phyloP scores from a whole-genome alignment of 768 basidiomycete genomes.

The Amylocystis lapponica region DNA sequence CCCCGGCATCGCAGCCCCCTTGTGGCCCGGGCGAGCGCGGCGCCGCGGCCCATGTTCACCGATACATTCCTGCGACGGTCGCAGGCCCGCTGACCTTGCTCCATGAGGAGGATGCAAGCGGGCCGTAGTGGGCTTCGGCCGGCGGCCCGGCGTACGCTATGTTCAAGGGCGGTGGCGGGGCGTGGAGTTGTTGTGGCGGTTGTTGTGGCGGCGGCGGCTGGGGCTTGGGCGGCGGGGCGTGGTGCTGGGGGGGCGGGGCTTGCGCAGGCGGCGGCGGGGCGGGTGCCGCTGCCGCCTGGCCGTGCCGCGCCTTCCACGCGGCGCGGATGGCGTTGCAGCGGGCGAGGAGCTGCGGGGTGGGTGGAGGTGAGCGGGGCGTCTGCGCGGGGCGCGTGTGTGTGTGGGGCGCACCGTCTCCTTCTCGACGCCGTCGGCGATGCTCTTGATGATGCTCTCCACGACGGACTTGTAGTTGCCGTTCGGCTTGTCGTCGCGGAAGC shows the following conservation, averaged over 20 bases:
- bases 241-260: constrained; percentile 16
- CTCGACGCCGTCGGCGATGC: constrained; percentile 92
- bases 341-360: constrained; percentile 51
- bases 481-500: constrained; percentile 92
- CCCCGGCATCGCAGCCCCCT: not conserved
- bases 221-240: constrained; percentile 17
- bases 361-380: constrained; percentile 8
- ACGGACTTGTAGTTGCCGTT: constrained; percentile 83
- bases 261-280: constrained; percentile 21
- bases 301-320: constrained; percentile 68
- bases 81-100: constrained; percentile 71
- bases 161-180: constrained; percentile 7
- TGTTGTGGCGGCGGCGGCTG: constrained; percentile 9
- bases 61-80: constrained; percentile 57
- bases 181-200: constrained; percentile 16
- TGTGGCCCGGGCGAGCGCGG: not conserved
- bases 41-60: constrained; percentile 32
- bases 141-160: constrained; percentile 15
- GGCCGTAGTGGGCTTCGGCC: constrained; percentile 55
- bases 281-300: constrained; percentile 23
- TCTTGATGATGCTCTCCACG: constrained; percentile 85
- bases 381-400: not conserved
- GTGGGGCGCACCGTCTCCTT: constrained; percentile 56
- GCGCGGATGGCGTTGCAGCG: constrained; percentile 58
- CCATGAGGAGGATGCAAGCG: constrained; percentile 56